These are phyloP conservation scores for Ceriops zippeliana DNA, from an alignment of 345 rosid species.

Conservation along the genomic window DNA sequence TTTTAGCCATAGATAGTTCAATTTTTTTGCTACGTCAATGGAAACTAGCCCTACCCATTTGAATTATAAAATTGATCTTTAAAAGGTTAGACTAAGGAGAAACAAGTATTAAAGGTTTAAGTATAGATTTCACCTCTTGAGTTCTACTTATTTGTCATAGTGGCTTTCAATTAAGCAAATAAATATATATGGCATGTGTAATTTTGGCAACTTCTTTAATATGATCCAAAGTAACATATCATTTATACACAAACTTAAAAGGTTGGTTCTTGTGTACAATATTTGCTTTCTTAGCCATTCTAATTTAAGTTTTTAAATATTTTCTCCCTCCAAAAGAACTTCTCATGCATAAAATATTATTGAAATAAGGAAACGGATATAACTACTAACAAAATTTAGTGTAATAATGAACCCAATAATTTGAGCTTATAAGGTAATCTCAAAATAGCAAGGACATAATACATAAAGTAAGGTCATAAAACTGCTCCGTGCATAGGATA, in stretches of 20 bases:
- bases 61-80: slow-evolving; percentile 25
- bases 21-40: slow-evolving; percentile 85
- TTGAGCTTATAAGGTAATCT: neutral
- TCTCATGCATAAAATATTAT: slow-evolving; percentile 64
- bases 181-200: slow-evolving; percentile 86
- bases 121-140: neutral
- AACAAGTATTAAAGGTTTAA: slow-evolving; percentile 6
- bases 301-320: slow-evolving; percentile 73
- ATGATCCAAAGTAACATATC: slow-evolving; percentile 79
- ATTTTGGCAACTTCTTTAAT: slow-evolving; percentile 93
- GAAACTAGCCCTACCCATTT: slow-evolving; percentile 93
- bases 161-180: slow-evolving; percentile 81
- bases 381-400: slow-evolving; percentile 14
- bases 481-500: slow-evolving; percentile 94
- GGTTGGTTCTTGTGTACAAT: slow-evolving; percentile 96
- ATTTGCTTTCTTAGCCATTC: slow-evolving; percentile 95
- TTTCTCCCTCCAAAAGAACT: slow-evolving; percentile 95
- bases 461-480: slow-evolving; percentile 99
- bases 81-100: neutral
- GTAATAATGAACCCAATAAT: neutral
- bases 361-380: slow-evolving; percentile 16
- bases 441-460: slow-evolving; percentile 16
- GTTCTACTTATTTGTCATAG: slow-evolving; percentile 76
- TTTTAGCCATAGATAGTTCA: slow-evolving; percentile 92
- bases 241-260: slow-evolving; percentile 76